phyloP scores from a whole-genome alignment of 176 grass and related monocot species.

The Olyra latifolia region DNA sequence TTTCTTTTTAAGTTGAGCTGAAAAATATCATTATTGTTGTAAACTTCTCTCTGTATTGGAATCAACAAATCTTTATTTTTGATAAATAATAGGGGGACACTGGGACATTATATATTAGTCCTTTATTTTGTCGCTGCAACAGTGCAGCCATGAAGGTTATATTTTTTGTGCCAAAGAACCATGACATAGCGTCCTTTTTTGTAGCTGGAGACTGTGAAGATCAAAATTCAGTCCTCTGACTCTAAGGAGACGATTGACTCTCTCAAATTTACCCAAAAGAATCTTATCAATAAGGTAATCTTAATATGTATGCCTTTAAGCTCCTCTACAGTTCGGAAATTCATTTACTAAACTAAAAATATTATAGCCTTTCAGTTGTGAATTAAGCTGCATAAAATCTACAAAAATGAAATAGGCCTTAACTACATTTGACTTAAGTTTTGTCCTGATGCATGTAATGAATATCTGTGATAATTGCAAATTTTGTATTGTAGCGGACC shows the following conservation, averaged over 20 bases:
- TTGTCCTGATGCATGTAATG: background rate
- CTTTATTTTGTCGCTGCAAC: background rate
- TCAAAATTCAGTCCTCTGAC: conserved; percentile 59
- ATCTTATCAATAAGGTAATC: conserved; percentile 83
- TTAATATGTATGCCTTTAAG: conserved; percentile 18
- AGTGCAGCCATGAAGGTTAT: conserved; percentile 16
- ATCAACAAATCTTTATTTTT: conserved; percentile 1
- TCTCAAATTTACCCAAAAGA: conserved; percentile 74
- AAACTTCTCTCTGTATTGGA: conserved; percentile 1
- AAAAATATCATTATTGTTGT: background rate
- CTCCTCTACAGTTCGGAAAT: background rate
- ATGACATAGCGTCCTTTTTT: conserved; percentile 16
- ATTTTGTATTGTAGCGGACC: background rate
- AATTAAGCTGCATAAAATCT: background rate
- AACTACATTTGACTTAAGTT: background rate
- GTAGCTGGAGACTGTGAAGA: conserved; percentile 81
- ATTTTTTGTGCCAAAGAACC: conserved; percentile 19
- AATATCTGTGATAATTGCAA: background rate
- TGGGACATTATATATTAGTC: background rate
- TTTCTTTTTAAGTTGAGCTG: conserved; percentile 17
- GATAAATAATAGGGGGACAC: background rate
- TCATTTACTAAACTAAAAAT: conserved; percentile 8
- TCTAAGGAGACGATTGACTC: conserved; percentile 68
- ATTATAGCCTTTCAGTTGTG: background rate
- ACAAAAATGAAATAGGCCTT: background rate